These are phyloP conservation scores for Trichoderma gracile DNA, from an alignment of 2,329 filamentous ascomycete species.

Conservation along the genomic window DNA sequence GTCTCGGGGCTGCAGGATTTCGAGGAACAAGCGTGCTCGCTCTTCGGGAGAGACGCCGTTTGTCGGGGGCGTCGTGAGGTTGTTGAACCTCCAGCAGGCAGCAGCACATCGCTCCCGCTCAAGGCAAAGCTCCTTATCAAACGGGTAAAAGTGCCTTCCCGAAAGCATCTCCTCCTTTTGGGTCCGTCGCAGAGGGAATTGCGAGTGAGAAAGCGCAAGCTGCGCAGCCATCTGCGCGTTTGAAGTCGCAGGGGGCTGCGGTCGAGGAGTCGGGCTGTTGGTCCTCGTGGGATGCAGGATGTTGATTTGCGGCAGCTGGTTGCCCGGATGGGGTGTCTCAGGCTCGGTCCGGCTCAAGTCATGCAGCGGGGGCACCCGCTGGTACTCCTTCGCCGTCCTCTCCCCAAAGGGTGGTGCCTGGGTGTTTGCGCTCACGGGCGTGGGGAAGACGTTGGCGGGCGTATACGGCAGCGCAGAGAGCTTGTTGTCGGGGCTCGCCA, in stretches of 20 bases:
- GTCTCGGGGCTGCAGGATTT: slow-evolving; percentile 67
- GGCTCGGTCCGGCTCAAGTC: slow-evolving; percentile 58
- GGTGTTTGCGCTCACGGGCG: slow-evolving; percentile 60
- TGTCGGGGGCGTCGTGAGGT: slow-evolving; percentile 69
- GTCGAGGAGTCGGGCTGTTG: slow-evolving; percentile 48
- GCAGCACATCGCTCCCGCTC: slow-evolving; percentile 83
- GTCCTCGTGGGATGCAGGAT: slow-evolving; percentile 53
- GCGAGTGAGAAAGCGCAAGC: slow-evolving; percentile 57
- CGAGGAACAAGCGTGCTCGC: slow-evolving; percentile 67
- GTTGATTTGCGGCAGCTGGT: slow-evolving; percentile 58
- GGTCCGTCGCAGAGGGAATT: slow-evolving; percentile 53
- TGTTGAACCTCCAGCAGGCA: slow-evolving; percentile 85
- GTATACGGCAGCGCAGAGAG: slow-evolving; percentile 59
- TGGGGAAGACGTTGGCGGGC: slow-evolving; percentile 59
- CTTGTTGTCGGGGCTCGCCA: slow-evolving; percentile 61
- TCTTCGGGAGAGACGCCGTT: slow-evolving; percentile 70
- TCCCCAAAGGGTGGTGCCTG: slow-evolving; percentile 49
- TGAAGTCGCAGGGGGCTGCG: slow-evolving; percentile 42
- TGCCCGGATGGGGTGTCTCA: slow-evolving; percentile 54
- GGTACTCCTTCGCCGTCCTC: slow-evolving; percentile 58
- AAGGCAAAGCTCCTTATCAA: slow-evolving; percentile 72
- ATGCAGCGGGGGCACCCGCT: slow-evolving; percentile 61
- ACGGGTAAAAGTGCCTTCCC: slow-evolving; percentile 77
- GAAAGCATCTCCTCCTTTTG: slow-evolving; percentile 91
- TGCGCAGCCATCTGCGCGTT: slow-evolving; percentile 60